Base-by-base conservation (phyloP, 768 basidiomycete species). In the Pseudohyphozyma bogoriensis region DNA sequence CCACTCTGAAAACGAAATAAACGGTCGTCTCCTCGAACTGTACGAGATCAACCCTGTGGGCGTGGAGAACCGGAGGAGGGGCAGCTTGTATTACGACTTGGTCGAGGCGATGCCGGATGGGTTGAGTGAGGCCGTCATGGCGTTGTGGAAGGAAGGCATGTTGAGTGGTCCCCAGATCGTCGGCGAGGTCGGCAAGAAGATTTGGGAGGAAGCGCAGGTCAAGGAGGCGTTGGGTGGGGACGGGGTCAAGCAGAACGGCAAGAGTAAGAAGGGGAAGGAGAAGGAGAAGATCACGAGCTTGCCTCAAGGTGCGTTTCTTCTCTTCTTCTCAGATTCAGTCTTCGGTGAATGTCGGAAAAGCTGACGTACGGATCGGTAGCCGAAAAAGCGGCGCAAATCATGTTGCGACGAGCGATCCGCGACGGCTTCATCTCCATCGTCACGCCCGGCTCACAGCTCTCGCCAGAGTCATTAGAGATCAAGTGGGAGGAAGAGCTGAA, bases 381-480 rank as follows among this genome's bases (percentile, higher is more conserved):
- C 8, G 31, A 56, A 40, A 44, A 50, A 24, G 45, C 26, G 4
- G 66, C 62, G 29, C 46, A 72, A 79, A 72, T 47, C 69, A 74
- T 45, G 2, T 72, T 90, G 55, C 79, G 83, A 67, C 83, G 82
- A 62, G 81, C 91, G 24, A 83, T 91, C n/a, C 77, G 81, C 2
- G 77, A 75, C 42, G 76, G 77, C n/a, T 89, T 89, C 73, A 75
- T 92, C 51, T 87, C 85, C 68, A 83, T 88, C 26, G 85, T 88
- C 22, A 88, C 87, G 2, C 69, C 82, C 36, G 77, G 86, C 24
- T 86, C 85, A 0, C 89, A 91, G 66, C 72, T 83, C 42, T 90
- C 88, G 28, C 87, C 87, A 12, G 78, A 81, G 33, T 89, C 91
- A 71, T 85, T 85, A 66, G 80, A 80, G 26, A 87, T 91, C 50